Conservation (phyloP, 371 early-diverging fungal species). For the Mortierella sp. region DNA sequence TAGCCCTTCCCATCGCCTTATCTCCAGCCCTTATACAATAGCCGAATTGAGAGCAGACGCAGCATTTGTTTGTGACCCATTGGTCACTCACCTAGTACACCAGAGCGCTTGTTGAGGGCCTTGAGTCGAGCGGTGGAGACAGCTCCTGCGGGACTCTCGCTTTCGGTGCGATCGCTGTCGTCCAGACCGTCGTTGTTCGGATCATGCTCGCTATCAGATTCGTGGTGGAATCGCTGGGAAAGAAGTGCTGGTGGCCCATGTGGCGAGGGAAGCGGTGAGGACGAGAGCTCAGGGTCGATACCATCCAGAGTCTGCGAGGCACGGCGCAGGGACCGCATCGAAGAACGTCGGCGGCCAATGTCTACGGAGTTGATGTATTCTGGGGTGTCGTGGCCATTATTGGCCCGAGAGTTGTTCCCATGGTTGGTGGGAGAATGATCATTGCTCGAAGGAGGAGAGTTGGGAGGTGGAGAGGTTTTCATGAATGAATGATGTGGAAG, state of each 20-base stretch:
- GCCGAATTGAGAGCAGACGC: not conserved
- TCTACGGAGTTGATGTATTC: slow-evolving; percentile 5
- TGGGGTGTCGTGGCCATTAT: not conserved
- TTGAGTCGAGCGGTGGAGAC: slow-evolving; percentile 18
- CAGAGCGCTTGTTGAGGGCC: slow-evolving; percentile 9
- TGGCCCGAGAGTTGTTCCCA: not conserved
- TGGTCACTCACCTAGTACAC: slow-evolving; percentile 23
- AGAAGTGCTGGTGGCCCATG: slow-evolving; percentile 22
- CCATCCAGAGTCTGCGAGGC: not conserved
- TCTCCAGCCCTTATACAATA: not conserved
- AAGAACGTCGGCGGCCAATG: not conserved
- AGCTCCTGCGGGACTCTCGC: slow-evolving; percentile 13
- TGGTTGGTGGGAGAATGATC: slow-evolving; percentile 1
- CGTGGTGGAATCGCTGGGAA: slow-evolving; percentile 39
- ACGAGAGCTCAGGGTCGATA: slow-evolving; percentile 15
- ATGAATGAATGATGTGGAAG: slow-evolving; percentile 11
- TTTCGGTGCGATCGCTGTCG: slow-evolving; percentile 50
- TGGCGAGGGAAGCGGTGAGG: slow-evolving; percentile 16
- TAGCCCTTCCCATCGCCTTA: not conserved
- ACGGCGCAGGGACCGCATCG: not conserved
- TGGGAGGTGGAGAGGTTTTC: slow-evolving; percentile 27
- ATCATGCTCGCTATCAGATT: slow-evolving; percentile 27
- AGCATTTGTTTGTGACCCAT: not conserved
- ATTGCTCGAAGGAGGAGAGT: slow-evolving; percentile 9
- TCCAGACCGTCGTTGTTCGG: slow-evolving; percentile 34